Evolutionary conservation across 768 basidiomycete species (phyloP), one percentile per base, ranked within the genome.

Genomic region (Coprinopsis cinerea): DNA sequence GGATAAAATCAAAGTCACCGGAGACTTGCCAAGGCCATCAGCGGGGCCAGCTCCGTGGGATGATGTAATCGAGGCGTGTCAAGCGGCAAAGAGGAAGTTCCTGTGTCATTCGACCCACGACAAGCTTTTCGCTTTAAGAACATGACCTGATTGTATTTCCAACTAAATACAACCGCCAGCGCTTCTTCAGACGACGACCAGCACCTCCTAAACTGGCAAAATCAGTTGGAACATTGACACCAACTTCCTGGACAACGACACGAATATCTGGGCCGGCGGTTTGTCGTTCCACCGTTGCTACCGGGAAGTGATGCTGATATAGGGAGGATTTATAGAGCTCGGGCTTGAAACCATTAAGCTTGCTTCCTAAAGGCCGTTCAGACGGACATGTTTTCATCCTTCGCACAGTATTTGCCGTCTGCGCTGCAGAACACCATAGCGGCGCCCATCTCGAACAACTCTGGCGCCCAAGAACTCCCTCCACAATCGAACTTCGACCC

Each of bases 381-480:
- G 49, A 35, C 39, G 36, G 44, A 49, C 46, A 80, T 81, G 78
- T 73, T 81, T 60, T 72, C 78, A 48, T 72, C 73, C 44, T 62
- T 79, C 47, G 69, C 78, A 5, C 73, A 75, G 1, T 72, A 78
- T 53, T 60, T 81, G 0, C 77, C 79, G 32, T 66, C 74, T 25
- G 62, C 66, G n/a, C 62, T 77, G n/a, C 75, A 76, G 57, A 57
- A 41, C 22, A 52, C 45, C 4, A 40, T 42, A 22, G 11, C 27
- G 4, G 2, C 45, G 40, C 24, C 36, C 20, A 14, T 17, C 45
- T 11, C 51, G n/a, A 50, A 24, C 35, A 30, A 39, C 57, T 50
- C 34, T 58, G 55, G 50, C 49, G 57, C 42, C 66, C 57, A 44
- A 53, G 58, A 46, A 54, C 58, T 18, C 44, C 22, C 61, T 57